Conservation (phyloP, 371 early-diverging fungal species). For the Blakeslea trispora region DNA sequence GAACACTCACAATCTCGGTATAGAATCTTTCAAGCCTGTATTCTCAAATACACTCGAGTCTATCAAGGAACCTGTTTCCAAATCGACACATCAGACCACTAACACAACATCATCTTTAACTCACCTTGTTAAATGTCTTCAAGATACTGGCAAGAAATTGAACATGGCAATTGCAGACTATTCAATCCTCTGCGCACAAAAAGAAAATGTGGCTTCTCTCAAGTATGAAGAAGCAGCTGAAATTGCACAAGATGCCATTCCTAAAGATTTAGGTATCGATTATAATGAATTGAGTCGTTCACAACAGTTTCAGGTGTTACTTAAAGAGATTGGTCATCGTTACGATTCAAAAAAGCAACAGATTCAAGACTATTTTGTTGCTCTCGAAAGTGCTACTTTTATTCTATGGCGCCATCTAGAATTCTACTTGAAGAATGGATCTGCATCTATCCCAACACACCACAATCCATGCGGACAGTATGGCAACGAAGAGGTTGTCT, state of each 20-base stretch:
- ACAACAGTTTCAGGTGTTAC: conserved; percentile 34
- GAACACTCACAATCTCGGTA: neutral
- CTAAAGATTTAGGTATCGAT: conserved; percentile 25
- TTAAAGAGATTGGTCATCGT: conserved; percentile 26
- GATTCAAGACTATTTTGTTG: conserved; percentile 25
- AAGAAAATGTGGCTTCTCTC: conserved; percentile 28
- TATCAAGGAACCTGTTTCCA: conserved; percentile 8
- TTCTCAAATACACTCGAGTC: conserved; percentile 19
- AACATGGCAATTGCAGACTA: conserved; percentile 19
- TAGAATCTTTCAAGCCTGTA: conserved; percentile 13
- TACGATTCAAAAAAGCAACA: conserved; percentile 22
- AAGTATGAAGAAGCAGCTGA: conserved; percentile 39
- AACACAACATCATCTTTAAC: conserved; percentile 28
- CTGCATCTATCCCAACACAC: conserved; percentile 9
- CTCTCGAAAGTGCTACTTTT: conserved; percentile 28
- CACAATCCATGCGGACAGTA: conserved; percentile 28
- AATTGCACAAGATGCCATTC: conserved; percentile 33
- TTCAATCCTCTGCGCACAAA: conserved; percentile 24
- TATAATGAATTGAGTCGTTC: conserved; percentile 34
- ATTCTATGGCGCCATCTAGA: conserved; percentile 43
- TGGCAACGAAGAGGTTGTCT: conserved; percentile 19
- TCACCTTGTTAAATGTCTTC: conserved; percentile 28
- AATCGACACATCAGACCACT: conserved; percentile 11
- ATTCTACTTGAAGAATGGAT: conserved; percentile 26
- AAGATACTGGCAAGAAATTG: conserved; percentile 20